Percentiles rank a stretch among this genome's conserved stretches.
These are phyloP conservation scores for Pleodorina starrii DNA, from an alignment of 139 green algal species.

Conservation along the genomic window DNA sequence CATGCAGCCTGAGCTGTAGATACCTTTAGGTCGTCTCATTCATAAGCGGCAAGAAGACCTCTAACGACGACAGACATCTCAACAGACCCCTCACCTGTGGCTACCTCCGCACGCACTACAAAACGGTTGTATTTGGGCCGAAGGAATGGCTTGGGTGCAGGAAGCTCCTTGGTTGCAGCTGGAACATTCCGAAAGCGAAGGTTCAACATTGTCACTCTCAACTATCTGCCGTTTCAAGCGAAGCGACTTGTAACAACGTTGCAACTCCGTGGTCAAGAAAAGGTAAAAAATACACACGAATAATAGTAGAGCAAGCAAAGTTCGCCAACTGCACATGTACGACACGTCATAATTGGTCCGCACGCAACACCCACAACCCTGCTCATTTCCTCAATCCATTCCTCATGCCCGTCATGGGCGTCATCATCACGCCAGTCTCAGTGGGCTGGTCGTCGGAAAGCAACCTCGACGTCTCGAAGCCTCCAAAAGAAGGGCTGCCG, in stretches of 20 bases:
- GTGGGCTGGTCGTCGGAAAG: neutral
- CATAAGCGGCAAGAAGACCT: neutral
- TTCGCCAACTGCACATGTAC: too few relatives aligned
- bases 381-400: neutral
- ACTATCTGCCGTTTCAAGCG: too few relatives aligned
- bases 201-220: too few relatives aligned
- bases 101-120: neutral
- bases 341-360: too few relatives aligned
- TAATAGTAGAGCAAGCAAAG: too few relatives aligned
- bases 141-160: neutral
- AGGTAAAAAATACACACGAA: too few relatives aligned
- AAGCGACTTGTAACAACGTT: too few relatives aligned
- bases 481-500: neutral
- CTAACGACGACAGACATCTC: neutral
- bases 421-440: neutral
- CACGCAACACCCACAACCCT: neutral
- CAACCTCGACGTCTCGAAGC: slow-evolving; percentile 25
- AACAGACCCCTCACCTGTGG: slow-evolving; percentile 1
- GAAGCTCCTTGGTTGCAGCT: neutral
- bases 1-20: too few relatives aligned
- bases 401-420: neutral
- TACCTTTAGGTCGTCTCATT: too few relatives aligned
- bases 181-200: neutral
- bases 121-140: neutral
- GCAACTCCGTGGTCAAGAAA: too few relatives aligned